Conservation (phyloP, 768 basidiomycete genomes). For the Porphyrellus cyaneotinctus region DNA sequence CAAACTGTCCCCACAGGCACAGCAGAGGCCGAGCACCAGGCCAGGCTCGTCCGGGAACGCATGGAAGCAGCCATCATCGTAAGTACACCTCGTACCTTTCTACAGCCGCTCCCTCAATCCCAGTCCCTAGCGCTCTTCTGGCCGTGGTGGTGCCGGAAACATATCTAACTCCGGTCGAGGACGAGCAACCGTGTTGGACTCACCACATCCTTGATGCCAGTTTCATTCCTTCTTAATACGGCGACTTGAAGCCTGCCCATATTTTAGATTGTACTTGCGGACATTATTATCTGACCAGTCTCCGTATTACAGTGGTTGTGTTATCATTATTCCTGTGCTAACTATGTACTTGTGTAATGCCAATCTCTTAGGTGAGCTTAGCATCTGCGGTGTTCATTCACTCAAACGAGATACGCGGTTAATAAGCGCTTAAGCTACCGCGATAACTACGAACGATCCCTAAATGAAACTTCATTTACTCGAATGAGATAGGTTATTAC, state of each 20-base stretch:
- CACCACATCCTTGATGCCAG: neutral
- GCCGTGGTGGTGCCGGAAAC: constrained; percentile 65
- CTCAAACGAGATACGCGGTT: too few species aligned
- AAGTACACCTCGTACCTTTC: constrained; percentile 15
- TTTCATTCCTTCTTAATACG: neutral
- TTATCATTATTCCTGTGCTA: too few species aligned
- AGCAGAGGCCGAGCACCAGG: constrained; percentile 20
- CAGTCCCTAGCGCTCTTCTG: constrained; percentile 47
- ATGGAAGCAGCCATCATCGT: constrained; percentile 32
- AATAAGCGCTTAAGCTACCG: too few species aligned
- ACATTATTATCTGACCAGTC: neutral
- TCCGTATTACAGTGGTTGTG: neutral
- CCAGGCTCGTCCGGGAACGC: constrained; percentile 19
- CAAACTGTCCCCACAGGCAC: constrained; percentile 26
- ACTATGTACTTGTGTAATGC: too few species aligned
- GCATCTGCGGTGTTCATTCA: too few species aligned
- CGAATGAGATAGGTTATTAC: too few species aligned
- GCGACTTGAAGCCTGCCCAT: neutral
- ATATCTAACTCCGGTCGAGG: constrained; percentile 51
- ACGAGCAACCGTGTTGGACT: neutral
- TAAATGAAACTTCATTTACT: too few species aligned
- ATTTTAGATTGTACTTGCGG: neutral
- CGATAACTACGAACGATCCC: too few species aligned
- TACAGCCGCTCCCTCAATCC: neutral
- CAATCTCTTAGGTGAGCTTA: too few species aligned